Base-by-base conservation (phyloP, 2,329 filamentous ascomycete genomes). In the Gnomoniopsis sp. region DNA sequence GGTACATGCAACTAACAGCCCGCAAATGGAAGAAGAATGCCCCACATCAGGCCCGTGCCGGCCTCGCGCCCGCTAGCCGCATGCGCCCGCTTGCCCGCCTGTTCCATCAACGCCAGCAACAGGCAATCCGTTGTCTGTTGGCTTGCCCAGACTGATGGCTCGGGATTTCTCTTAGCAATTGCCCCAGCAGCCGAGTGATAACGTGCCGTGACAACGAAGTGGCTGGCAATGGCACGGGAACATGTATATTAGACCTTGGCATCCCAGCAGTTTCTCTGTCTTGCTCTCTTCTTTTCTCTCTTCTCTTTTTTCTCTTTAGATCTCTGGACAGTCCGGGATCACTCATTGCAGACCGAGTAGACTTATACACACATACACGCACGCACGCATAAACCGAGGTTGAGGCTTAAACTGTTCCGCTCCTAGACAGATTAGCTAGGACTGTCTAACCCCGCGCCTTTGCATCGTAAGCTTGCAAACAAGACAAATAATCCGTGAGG, bases 11-110 rank as follows among this genome's bases (percentile, higher is more conserved):
- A 41, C 38, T 41, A 15, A 15, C 12, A 15, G 38, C 14, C 38
- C n/a, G 17, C 46, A 33, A 38, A 49, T 49, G 33, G 46, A n/a
- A n/a, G n/a, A n/a, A n/a, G n/a, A 23, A 33, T 38, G 23, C 36
- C 56, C 49, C 59, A 46, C 59, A 53, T 50, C 48, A 53, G 59
- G 36, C 53, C 56, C 56, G 50, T 61, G 59, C 58, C 59, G 59
- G 52, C 59, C 55, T 53, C 49, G 46, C 43, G 4, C 55, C 47
- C 51, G 53, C 53, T 55, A 55, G 46, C 53, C 33, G 34, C 53
- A 41, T 49, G 53, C 44, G 48, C 48, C 22, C 21, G n/a, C 19
- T 11, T 19, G n/a, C 44, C 21, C 43, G n/a, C 19, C 46, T 22
- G 23, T 46, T 38, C 14, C 26, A 44, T 41, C 48, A 26, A 22